Evolutionary conservation across 805 yeast species (phyloP).

Genomic region (Yarrowia alimentaria): DNA sequence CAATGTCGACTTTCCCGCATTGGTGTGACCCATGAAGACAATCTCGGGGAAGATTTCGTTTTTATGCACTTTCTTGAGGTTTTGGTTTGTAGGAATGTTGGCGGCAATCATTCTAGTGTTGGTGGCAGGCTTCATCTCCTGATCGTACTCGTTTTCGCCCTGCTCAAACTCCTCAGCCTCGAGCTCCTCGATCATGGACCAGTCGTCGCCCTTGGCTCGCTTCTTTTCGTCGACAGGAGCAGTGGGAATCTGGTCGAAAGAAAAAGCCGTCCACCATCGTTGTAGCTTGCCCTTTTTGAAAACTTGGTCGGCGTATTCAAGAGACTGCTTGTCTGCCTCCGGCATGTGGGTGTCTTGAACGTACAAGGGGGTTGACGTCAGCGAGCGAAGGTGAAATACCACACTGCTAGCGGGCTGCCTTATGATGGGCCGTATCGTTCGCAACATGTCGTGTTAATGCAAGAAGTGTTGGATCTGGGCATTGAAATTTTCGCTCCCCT

Average conservation of each 20-base stretch:
- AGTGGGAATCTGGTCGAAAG: constrained; percentile 23
- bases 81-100: constrained; percentile 21
- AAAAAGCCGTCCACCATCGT: constrained; percentile 25
- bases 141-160: constrained; percentile 6
- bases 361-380: constrained; percentile 12
- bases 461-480: background rate
- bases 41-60: constrained; percentile 61
- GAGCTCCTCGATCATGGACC: constrained; percentile 20
- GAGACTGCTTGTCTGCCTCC: constrained; percentile 3
- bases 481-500: background rate
- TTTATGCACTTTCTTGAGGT: constrained; percentile 25
- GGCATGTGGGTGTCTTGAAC: constrained; percentile 15
- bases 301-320: constrained; percentile 16
- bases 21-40: constrained; percentile 73
- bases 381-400: background rate
- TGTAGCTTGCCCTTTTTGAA: constrained; percentile 19
- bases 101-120: constrained; percentile 15
- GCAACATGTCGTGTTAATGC: background rate
- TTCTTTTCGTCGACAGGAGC: constrained; percentile 17
- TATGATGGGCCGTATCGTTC: background rate
- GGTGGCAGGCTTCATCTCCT: background rate
- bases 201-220: constrained; percentile 10
- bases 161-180: constrained; percentile 14
- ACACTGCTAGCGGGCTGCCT: background rate
- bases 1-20: constrained; percentile 82